Conservation (phyloP, 768 basidiomycete genomes). For the Dacryopinax spathularia region DNA sequence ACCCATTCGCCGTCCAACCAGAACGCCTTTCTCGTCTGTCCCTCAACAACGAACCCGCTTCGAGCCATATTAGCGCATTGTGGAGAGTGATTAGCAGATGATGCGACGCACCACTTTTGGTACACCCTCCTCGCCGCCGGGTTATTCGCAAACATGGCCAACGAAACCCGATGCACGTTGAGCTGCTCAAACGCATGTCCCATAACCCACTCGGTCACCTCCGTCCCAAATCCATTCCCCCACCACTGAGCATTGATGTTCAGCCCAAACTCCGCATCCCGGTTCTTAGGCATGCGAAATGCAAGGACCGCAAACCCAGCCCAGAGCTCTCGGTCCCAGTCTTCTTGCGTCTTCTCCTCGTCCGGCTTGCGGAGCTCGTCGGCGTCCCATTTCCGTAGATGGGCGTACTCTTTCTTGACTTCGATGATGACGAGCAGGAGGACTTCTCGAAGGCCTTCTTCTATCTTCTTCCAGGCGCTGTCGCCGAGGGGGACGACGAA, state of each 20-base stretch:
- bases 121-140: conserved; percentile 29
- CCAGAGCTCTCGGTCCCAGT: neutral
- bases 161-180: conserved; percentile 29
- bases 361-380: neutral
- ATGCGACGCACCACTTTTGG: conserved; percentile 28
- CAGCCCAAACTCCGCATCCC: conserved; percentile 24
- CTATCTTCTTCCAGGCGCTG: neutral
- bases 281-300: conserved; percentile 13
- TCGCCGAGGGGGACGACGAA: neutral
- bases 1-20: neutral
- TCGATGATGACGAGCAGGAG: neutral
- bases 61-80: neutral
- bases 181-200: conserved; percentile 30
- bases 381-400: neutral
- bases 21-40: neutral
- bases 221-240: conserved; percentile 31
- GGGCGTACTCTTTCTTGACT: neutral
- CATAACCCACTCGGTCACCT: conserved; percentile 29
- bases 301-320: neutral
- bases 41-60: neutral
- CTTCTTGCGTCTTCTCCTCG: neutral
- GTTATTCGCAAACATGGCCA: conserved; percentile 31
- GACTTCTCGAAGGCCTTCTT: neutral
- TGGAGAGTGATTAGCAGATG: neutral
- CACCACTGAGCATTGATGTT: conserved; percentile 24